These are phyloP conservation scores for Colletotrichum brevisporum DNA, from an alignment of 2,329 filamentous ascomycete genomes.

Conservation along the genomic window DNA sequence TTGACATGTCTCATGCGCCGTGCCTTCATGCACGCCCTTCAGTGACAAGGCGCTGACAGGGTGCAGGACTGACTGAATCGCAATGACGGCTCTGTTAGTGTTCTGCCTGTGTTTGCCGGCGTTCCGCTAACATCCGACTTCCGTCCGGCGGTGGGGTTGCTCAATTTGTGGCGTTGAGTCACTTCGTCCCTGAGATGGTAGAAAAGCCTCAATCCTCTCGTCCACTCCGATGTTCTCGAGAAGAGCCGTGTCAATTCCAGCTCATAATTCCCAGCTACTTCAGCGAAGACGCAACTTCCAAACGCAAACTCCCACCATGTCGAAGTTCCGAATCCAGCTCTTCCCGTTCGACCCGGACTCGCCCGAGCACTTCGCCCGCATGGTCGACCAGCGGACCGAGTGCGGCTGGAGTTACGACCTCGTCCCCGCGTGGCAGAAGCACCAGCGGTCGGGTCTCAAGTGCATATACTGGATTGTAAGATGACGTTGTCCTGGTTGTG, in stretches of 20 bases:
- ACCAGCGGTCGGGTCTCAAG: conserved; percentile 42
- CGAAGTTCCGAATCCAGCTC: conserved; percentile 33
- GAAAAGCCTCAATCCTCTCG: too few relatives aligned
- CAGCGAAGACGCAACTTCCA: neutral
- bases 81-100: neutral
- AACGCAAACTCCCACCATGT: conserved; percentile 2
- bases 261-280: neutral
- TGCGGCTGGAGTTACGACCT: conserved; percentile 46
- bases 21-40: too few relatives aligned
- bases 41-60: too few relatives aligned
- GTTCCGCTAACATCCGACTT: neutral
- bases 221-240: too few relatives aligned
- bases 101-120: neutral
- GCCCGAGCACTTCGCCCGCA: conserved; percentile 41
- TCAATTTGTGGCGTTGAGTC: neutral
- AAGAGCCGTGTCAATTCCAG: neutral
- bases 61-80: too few relatives aligned
- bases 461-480: conserved; percentile 44
- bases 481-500: too few relatives aligned
- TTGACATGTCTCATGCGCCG: too few relatives aligned
- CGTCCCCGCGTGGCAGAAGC: conserved; percentile 42
- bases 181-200: neutral
- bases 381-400: conserved; percentile 44
- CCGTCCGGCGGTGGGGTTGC: neutral
- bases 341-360: conserved; percentile 48